Base-by-base conservation (phyloP, 108 stramenopile genomes). In the Cylindrotheca fusiformis region DNA sequence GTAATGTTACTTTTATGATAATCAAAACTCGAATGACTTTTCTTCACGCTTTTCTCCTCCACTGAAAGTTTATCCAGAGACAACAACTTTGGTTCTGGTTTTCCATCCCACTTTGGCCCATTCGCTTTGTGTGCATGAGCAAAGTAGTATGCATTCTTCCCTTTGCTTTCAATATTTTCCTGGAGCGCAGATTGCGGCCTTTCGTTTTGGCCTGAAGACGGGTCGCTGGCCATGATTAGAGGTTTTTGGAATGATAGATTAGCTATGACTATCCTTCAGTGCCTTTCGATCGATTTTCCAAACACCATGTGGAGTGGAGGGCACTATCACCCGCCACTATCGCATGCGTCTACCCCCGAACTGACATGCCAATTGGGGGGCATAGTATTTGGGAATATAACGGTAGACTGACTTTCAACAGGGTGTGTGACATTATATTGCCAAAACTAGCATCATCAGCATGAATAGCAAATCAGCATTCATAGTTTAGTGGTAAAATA, bases 401-500 rank as follows among this genome's bases (percentile, higher is more conserved):
- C n/a, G n/a, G n/a, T n/a, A n/a, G n/a, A n/a, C n/a, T n/a, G n/a
- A n/a, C n/a, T n/a, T n/a, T n/a, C n/a, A n/a, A n/a, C n/a, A n/a
- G n/a, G n/a, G n/a, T n/a, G n/a, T n/a, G n/a, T n/a, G n/a, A n/a
- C n/a, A n/a, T n/a, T n/a, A n/a, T n/a, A n/a, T n/a, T n/a, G n/a
- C n/a, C n/a, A n/a, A n/a, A n/a, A n/a, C n/a, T n/a, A n/a, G n/a
- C n/a, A n/a, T n/a, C n/a, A n/a, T n/a, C n/a, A n/a, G n/a, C n/a
- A n/a, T n/a, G n/a, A n/a, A n/a, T n/a, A n/a, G n/a, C n/a, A n/a
- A n/a, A n/a, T n/a, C n/a, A 71, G 80, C 80, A 67, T 60, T 59
- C 23, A 48, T 88, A 87, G 90, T 91, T 85, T 88, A 91, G 86
- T 88, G 90, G 90, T 88, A 92, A 92, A 86, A 92, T 92, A 81